Base-by-base conservation (phyloP, 768 basidiomycete species). In the Kwoniella europaea region DNA sequence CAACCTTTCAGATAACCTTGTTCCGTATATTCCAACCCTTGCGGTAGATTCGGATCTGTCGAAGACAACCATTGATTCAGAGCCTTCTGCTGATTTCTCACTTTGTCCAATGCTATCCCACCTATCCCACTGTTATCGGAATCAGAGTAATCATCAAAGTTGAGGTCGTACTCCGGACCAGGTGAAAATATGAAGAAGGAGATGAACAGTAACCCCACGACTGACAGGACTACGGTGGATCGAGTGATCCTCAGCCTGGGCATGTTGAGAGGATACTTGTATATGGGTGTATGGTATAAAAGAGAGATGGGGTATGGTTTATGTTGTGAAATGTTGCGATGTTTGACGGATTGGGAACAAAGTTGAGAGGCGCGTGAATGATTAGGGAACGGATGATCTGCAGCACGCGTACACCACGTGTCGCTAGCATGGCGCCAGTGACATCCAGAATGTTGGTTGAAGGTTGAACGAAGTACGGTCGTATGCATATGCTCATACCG, bases 1-100 rank as follows among this genome's bases (percentile, higher is more conserved):
- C 79, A 82, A 46, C 81, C 81, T 46, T 76, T 65, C 15, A 79
- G 68, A 24, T 79, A 57, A 1, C 79, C 78, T 60, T 81, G 78
- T 15, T 50, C 35, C 20, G 61, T 59, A 63, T 54, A 71, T 41
- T 65, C 58, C 41, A 71, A 50, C 10, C 65, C 65, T 54, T 53
- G 56, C 9, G 68, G 68, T 15, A 70, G 22, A 15, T 35, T 50
- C 2, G 63, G 68, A 20, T 70, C 68, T 41, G 55, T 46, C n/a
- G 53, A 18, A 0, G 53, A 15, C 15, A 70, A 22, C 63, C 63
- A 60, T 22, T 70, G 55, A n/a, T 54, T 54, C 6, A 70, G 20
- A 12, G 63, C 68, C 20, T 65, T 63, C 12, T 70, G 62, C 1
- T 65, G 63, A 10, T 42, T 20, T 60, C 68, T 42, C 20, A 70